Evolutionary conservation across 371 early-diverging fungal species (phyloP).

Genomic region (Batrachochytrium dendrobatidis): DNA sequence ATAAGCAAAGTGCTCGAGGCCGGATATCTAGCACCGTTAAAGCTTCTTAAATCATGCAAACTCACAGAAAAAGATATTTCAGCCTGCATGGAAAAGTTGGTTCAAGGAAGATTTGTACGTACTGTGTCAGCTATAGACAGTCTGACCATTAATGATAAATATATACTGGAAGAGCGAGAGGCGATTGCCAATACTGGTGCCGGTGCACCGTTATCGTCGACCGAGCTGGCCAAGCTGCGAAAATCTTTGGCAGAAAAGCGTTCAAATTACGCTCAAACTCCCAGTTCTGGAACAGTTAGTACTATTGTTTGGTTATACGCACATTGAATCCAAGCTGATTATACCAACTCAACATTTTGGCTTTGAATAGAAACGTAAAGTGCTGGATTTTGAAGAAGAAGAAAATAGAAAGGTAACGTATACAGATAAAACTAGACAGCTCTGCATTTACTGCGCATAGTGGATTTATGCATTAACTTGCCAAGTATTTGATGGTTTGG

Average conservation of each 20-base stretch:
- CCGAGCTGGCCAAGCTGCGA: conserved; percentile 54
- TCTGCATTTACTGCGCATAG: too few species aligned
- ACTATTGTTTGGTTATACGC: not conserved
- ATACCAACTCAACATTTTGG: not conserved
- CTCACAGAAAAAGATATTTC: not conserved
- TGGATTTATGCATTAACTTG: too few species aligned
- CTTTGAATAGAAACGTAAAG: conserved; percentile 13
- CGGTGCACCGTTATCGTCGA: conserved; percentile 51
- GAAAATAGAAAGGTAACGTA: not conserved
- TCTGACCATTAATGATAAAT: conserved; percentile 53
- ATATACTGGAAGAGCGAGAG: conserved; percentile 54
- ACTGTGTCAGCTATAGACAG: conserved; percentile 41
- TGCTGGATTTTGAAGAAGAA: conserved; percentile 21
- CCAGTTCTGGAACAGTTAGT: conserved; percentile 40
- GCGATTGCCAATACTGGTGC: conserved; percentile 49
- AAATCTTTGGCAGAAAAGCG: conserved; percentile 43
- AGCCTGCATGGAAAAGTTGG: conserved; percentile 12
- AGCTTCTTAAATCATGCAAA: not conserved
- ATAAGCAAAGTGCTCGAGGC: not conserved
- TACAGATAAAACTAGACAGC: too few species aligned
- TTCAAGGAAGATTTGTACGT: conserved; percentile 12
- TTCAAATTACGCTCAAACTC: conserved; percentile 40
- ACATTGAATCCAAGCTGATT: not conserved
- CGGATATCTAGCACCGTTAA: not conserved
- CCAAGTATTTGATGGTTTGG: too few species aligned